These are phyloP conservation scores for Tylopilus sp. DNA, from an alignment of 1,284 basidiomycete genomes.

Conservation along the genomic window DNA sequence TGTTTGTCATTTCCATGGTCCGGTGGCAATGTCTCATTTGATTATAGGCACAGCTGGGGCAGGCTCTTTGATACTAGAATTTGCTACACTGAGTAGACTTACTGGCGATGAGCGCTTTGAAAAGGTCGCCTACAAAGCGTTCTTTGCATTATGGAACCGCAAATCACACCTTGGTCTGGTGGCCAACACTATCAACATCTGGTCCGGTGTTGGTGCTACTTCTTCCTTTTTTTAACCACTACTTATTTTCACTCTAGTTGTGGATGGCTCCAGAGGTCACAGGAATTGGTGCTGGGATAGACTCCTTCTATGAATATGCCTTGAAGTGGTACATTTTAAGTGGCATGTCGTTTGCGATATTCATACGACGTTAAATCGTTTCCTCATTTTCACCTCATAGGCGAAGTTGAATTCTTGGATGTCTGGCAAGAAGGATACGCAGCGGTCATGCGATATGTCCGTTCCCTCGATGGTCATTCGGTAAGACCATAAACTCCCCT, in stretches of 20 bases:
- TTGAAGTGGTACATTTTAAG: conserved; percentile 88
- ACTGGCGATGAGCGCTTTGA: conserved; percentile 88
- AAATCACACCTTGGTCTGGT: conserved; percentile 79
- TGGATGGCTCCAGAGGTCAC: conserved; percentile 76
- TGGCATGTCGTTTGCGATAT: conserved; percentile 47
- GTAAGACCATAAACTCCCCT: conserved; percentile 43
- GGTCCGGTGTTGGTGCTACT: conserved; percentile 61
- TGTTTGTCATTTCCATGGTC: conserved; percentile 50
- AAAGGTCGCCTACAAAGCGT: conserved; percentile 79
- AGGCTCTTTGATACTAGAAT: conserved; percentile 88
- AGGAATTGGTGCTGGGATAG: conserved; percentile 87
- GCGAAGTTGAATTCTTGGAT: conserved; percentile 84
- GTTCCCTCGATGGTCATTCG: conserved; percentile 84
- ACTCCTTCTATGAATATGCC: conserved; percentile 93
- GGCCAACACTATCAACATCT: conserved; percentile 84
- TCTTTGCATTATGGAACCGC: conserved; percentile 90
- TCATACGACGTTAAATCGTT: not conserved
- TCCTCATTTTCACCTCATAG: conserved; percentile 39
- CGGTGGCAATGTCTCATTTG: conserved; percentile 13
- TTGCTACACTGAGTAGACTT: conserved; percentile 85
- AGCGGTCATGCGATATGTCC: conserved; percentile 82
- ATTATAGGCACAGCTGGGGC: conserved; percentile 82
- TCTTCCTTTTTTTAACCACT: not conserved
- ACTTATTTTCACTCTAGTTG: conserved; percentile 38
- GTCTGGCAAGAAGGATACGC: conserved; percentile 92